Conservation (phyloP, 1,284 basidiomycete species). For the Ustilago xerochloae region DNA sequence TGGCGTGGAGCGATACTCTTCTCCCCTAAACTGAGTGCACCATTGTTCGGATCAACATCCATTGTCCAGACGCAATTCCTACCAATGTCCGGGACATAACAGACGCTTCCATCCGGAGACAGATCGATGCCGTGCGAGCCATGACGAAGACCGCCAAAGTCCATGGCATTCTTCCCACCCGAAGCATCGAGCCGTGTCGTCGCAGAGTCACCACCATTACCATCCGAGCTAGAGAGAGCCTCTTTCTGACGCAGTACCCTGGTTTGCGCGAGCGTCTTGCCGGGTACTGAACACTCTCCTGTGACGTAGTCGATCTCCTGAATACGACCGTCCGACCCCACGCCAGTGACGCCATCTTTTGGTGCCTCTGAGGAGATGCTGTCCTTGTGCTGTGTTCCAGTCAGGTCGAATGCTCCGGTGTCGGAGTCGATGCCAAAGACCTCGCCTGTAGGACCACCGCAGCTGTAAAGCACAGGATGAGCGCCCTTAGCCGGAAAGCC, state of each 20-base stretch:
- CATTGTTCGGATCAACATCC: constrained; percentile 57
- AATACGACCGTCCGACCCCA: constrained; percentile 42
- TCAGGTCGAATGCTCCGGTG: constrained; percentile 59
- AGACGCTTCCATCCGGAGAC: constrained; percentile 24
- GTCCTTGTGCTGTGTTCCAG: constrained; percentile 17
- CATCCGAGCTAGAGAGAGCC: not conserved
- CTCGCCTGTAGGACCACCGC: constrained; percentile 69
- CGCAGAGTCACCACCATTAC: not conserved
- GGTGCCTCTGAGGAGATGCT: constrained; percentile 12
- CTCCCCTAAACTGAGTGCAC: constrained; percentile 60
- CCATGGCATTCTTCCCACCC: constrained; percentile 42
- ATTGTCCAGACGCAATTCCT: constrained; percentile 70
- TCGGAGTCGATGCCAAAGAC: constrained; percentile 62
- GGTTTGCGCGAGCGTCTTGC: constrained; percentile 35
- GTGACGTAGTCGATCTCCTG: constrained; percentile 64
- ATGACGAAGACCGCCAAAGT: constrained; percentile 54
- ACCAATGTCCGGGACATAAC: constrained; percentile 57
- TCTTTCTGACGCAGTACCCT: constrained; percentile 8
- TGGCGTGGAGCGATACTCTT: constrained; percentile 67
- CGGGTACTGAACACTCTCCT: constrained; percentile 43
- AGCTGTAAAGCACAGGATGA: constrained; percentile 67
- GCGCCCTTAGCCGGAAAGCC: constrained; percentile 26
- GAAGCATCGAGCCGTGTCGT: constrained; percentile 29
- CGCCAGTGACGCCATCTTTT: constrained; percentile 21
- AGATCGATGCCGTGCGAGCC: constrained; percentile 36